phyloP scores from a whole-genome alignment of 2,329 filamentous ascomycete species.

The Trichophyton mentagrophytes region DNA sequence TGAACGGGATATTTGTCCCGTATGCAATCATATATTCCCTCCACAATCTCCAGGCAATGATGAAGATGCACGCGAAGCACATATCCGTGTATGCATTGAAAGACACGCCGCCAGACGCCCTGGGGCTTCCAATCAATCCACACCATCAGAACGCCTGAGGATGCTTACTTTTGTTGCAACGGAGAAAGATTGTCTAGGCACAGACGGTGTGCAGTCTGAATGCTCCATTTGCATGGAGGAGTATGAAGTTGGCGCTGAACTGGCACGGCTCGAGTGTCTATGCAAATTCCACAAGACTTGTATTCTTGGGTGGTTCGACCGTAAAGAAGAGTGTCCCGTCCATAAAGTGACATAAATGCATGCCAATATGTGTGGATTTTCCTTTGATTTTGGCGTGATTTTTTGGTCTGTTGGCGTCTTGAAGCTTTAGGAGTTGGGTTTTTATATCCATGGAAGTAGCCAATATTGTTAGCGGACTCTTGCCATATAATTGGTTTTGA shows the following conservation, averaged over 20 bases:
- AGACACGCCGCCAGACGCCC: constrained; percentile 17
- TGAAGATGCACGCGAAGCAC: constrained; percentile 32
- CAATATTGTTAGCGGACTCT: too few relatives aligned
- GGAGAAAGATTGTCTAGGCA: constrained; percentile 49
- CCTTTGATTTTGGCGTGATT: background rate
- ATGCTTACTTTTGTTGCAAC: constrained; percentile 43
- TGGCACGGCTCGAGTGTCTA: constrained; percentile 49
- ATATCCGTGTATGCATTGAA: constrained; percentile 36
- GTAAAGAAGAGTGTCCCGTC: constrained; percentile 47
- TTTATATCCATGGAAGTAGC: too few relatives aligned
- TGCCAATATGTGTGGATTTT: background rate
- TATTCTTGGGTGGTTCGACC: constrained; percentile 49
- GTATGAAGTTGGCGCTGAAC: constrained; percentile 46
- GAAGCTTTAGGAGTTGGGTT: background rate
- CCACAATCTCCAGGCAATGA: constrained; percentile 26
- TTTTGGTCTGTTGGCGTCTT: background rate
- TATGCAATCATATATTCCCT: constrained; percentile 32
- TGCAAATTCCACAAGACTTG: constrained; percentile 53
- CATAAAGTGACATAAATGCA: constrained; percentile 34
- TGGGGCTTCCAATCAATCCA: constrained; percentile 2
- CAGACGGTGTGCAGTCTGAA: constrained; percentile 42
- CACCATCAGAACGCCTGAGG: constrained; percentile 15
- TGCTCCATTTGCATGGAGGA: constrained; percentile 55
- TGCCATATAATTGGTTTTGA: too few relatives aligned
- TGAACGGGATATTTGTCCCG: constrained; percentile 36